Conservation (phyloP, 768 basidiomycete genomes). For the Lentinus brumalis region DNA sequence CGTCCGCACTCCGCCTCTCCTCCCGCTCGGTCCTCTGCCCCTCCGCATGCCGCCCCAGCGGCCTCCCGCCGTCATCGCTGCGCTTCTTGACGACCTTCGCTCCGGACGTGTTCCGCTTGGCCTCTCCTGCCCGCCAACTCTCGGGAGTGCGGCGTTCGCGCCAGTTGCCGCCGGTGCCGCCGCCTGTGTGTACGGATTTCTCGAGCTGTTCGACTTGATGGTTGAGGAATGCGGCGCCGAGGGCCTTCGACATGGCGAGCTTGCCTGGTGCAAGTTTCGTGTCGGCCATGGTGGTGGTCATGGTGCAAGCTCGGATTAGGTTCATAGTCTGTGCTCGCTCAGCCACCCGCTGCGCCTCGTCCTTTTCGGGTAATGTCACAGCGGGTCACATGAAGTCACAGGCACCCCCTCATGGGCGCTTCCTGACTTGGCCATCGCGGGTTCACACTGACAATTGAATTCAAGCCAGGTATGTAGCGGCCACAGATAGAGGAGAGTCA, state of each 20-base stretch:
- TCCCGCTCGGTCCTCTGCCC: conserved; percentile 20
- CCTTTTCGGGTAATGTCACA: too few species aligned
- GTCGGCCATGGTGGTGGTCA: conserved; percentile 21
- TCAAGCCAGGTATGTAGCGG: too few species aligned
- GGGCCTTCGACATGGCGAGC: conserved; percentile 81
- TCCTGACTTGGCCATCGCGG: too few species aligned
- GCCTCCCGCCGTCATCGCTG: conserved; percentile 16
- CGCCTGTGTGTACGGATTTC: conserved; percentile 63
- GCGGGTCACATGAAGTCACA: too few species aligned
- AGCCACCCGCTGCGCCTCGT: conserved; percentile 7
- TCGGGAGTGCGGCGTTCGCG: conserved; percentile 42
- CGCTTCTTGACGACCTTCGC: conserved; percentile 14
- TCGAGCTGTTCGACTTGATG: conserved; percentile 90
- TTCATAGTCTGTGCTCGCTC: conserved; percentile 2
- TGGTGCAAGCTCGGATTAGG: conserved; percentile 4
- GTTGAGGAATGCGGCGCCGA: conserved; percentile 84
- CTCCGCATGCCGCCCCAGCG: conserved; percentile 13
- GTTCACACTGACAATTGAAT: too few species aligned
- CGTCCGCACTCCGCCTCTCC: conserved; percentile 20
- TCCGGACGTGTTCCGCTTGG: conserved; percentile 38
- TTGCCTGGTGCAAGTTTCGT: conserved; percentile 44
- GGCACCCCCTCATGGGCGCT: too few species aligned
- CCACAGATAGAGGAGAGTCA: too few species aligned
- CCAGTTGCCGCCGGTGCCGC: conserved; percentile 55
- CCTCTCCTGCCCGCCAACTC: conserved; percentile 53